phyloP scores from a whole-genome alignment of 768 basidiomycete genomes.

The Psilocybe cyanescens region DNA sequence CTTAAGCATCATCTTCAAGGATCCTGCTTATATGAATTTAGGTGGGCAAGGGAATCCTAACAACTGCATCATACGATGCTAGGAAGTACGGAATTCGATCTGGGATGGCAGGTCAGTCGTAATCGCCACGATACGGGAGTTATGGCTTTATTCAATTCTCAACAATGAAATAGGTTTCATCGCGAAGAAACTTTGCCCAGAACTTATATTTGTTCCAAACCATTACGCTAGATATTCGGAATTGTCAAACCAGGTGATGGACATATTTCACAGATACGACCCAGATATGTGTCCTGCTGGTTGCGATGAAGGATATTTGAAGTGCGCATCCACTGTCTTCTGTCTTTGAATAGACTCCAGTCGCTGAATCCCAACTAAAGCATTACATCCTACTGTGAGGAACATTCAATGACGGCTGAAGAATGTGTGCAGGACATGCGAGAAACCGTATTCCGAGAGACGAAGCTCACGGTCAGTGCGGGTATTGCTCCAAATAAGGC shows the following conservation, averaged over 20 bases:
- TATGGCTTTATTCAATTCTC: not conserved
- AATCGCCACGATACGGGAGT: too few species aligned
- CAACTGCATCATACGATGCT: conserved; percentile 92
- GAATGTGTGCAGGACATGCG: conserved; percentile 84
- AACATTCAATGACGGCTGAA: conserved; percentile 63
- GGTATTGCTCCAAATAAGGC: conserved; percentile 97
- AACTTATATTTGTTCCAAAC: conserved; percentile 70
- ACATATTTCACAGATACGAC: conserved; percentile 67
- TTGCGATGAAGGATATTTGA: conserved; percentile 91
- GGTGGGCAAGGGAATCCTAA: conserved; percentile 85
- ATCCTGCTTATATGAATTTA: conserved; percentile 25
- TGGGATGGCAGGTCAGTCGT: conserved; percentile 83
- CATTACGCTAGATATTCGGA: conserved; percentile 68
- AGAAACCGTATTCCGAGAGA: conserved; percentile 71
- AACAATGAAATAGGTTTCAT: conserved; percentile 70
- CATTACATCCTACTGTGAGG: conserved; percentile 83
- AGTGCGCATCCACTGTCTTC: conserved; percentile 51
- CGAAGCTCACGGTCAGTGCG: conserved; percentile 88
- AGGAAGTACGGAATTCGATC: conserved; percentile 90
- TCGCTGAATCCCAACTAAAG: conserved; percentile 38
- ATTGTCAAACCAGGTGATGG: conserved; percentile 78
- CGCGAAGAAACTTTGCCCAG: conserved; percentile 92
- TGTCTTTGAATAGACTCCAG: not conserved
- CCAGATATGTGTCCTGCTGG: conserved; percentile 76
- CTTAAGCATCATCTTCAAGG: conserved; percentile 17